Evolutionary conservation across 2,329 filamentous ascomycete genomes (phyloP).

Genomic region (Aspergillus awamori): DNA sequence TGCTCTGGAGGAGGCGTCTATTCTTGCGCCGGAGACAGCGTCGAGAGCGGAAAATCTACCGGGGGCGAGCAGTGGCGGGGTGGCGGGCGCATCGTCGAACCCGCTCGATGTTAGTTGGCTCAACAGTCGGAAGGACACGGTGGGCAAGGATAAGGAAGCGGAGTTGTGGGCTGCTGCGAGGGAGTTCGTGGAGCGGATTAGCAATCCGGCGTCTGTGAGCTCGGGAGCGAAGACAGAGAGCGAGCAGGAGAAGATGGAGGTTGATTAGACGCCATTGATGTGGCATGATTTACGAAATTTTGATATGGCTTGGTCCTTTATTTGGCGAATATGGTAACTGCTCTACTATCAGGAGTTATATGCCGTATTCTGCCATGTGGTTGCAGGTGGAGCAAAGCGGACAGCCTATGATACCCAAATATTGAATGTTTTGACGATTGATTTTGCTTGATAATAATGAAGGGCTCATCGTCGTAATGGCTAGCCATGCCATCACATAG

Average conservation of each 20-base stretch:
- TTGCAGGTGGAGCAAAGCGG: neutral
- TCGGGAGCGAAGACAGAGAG: conserved; percentile 18
- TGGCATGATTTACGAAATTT: neutral
- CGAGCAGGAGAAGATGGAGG: conserved; percentile 41
- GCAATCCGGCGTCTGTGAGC: conserved; percentile 16
- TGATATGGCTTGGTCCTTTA: neutral
- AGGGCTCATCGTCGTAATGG: neutral
- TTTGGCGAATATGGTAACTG: neutral
- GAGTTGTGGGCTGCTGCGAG: conserved; percentile 72
- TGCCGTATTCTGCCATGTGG: neutral
- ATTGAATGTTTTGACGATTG: conserved; percentile 1
- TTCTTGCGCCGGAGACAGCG: conserved; percentile 58
- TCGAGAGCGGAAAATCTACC: conserved; percentile 36
- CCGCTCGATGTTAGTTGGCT: conserved; percentile 84
- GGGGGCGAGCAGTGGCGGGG: conserved; percentile 31
- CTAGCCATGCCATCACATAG: neutral
- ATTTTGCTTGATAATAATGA: too few species aligned
- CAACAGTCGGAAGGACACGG: conserved; percentile 80
- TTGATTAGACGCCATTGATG: conserved; percentile 31
- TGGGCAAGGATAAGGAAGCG: conserved; percentile 79
- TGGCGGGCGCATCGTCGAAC: conserved; percentile 49
- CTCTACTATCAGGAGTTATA: neutral
- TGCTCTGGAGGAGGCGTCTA: conserved; percentile 78
- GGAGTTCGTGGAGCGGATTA: conserved; percentile 54
- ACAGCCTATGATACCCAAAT: conserved; percentile 26